Base-by-base conservation (phyloP, 2,329 filamentous ascomycete species). In the Fusarium sulawesiense region DNA sequence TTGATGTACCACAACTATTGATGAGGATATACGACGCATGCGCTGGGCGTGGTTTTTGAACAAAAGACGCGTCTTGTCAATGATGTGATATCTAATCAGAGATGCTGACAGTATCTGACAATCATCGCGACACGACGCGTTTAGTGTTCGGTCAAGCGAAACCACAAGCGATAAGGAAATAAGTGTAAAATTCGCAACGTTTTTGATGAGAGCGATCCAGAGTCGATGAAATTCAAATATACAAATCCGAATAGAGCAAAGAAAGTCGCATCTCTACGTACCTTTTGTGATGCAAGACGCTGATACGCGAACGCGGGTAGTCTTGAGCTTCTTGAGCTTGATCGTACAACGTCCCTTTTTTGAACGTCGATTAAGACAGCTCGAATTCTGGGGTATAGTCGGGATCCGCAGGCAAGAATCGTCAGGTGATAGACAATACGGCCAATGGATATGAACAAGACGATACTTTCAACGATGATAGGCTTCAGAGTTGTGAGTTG, bases 341-440 rank as follows among this genome's bases (percentile, higher is more conserved):
- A 54, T 64, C 57, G 66, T 60, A 70, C 72, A 58, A 68, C 67
- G 34, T 42, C 49, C 60, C 51, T 60, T 56, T 59, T 56, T 56
- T 64, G 47, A 64, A 57, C 29, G 53, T 61, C 73, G 69, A 72
- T 73, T 75, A 74, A 76, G 56, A 57, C 68, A 53, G 56, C 49
- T 54, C 59, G 40, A 71, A 64, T 73, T 73, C 60, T 71, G 73
- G 71, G 65, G 74, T 73, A 74, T 71, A 74, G 66, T 68, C 67
- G 69, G 73, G 74, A 76, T 76, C 78, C 77, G 77, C 78, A 78
- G 77, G 64, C 69, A 74, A 64, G 66, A 68, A 56, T 68, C 72
- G 86, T 88, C 86, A 88, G 84, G 85, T 87, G 86, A 87, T 80
- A 72, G 73, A 60, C 64, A 62, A 64, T 63, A 76, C 70, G 78